Percentiles rank a stretch among this genome's conserved stretches.
Evolutionary conservation across 495 filamentous ascomycete genomes (phyloP).

Genomic region (Aspergillus conjunctus): DNA sequence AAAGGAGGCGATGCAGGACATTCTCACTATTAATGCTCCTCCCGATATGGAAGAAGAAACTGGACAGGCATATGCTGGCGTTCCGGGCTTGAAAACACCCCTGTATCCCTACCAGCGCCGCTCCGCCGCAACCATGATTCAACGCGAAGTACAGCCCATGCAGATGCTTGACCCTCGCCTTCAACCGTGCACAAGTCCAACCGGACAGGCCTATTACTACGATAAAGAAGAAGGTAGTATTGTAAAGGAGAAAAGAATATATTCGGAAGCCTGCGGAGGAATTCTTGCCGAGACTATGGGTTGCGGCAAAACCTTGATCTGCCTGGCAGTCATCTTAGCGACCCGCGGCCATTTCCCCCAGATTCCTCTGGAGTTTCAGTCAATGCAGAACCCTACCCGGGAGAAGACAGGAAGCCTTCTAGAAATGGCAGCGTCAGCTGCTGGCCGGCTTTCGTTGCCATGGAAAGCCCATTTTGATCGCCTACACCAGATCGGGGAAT

Average conservation of each 20-base stretch:
- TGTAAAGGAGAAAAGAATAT: constrained; percentile 63
- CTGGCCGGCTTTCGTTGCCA: constrained; percentile 64
- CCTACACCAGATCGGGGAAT: constrained; percentile 33
- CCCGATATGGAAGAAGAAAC: neutral
- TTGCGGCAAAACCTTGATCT: constrained; percentile 87
- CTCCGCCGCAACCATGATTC: constrained; percentile 83
- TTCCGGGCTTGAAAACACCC: constrained; percentile 64
- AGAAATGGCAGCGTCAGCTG: constrained; percentile 72
- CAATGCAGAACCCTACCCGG: constrained; percentile 44
- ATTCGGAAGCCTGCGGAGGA: constrained; percentile 77
- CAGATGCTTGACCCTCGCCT: constrained; percentile 75
- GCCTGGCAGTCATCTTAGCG: constrained; percentile 78
- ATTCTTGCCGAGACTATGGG: constrained; percentile 64
- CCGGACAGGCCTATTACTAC: constrained; percentile 68
- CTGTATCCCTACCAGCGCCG: constrained; percentile 80
- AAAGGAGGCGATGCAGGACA: constrained; percentile 59
- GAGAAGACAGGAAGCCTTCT: constrained; percentile 53
- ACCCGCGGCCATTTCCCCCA: constrained; percentile 69
- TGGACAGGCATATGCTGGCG: constrained; percentile 32
- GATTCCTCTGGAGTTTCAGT: constrained; percentile 63
- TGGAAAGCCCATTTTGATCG: constrained; percentile 65
- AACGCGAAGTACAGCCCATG: constrained; percentile 70
- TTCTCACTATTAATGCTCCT: constrained; percentile 47
- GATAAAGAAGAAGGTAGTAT: constrained; percentile 64
- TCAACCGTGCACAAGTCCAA: constrained; percentile 56